Conservation (phyloP, 106 monocot species). For the Cymbidium sinense region DNA sequence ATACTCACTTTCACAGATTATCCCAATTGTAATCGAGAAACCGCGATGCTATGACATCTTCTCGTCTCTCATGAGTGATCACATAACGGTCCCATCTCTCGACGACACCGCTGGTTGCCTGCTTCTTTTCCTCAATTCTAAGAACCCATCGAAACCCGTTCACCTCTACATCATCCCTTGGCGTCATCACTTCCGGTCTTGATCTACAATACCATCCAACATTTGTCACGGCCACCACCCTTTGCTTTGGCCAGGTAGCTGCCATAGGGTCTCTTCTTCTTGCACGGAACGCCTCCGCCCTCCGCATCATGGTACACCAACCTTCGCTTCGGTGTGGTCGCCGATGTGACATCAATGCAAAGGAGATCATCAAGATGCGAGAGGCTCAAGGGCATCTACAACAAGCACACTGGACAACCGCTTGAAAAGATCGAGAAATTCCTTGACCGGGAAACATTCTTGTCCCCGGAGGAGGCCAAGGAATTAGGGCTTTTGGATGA, state of each 20-base stretch:
- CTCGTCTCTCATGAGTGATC: slow-evolving; percentile 90
- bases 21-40: slow-evolving; percentile 97
- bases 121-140: slow-evolving; percentile 92
- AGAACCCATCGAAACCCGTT: slow-evolving; percentile 86
- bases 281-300: slow-evolving; percentile 58
- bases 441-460: slow-evolving; percentile 54
- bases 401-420: slow-evolving; percentile 42
- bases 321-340: slow-evolving; percentile 41
- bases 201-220: slow-evolving; percentile 92
- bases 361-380: slow-evolving; percentile 81
- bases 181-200: slow-evolving; percentile 82
- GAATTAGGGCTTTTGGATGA: slow-evolving; percentile 66
- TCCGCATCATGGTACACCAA: slow-evolving; percentile 92
- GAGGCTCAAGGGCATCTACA: slow-evolving; percentile 52
- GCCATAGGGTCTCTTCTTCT: slow-evolving; percentile 75
- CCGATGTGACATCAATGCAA: slow-evolving; percentile 52
- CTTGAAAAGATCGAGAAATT: slow-evolving; percentile 48
- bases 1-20: slow-evolving; percentile 33
- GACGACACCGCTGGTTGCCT: slow-evolving; percentile 88
- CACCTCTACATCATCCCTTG: slow-evolving; percentile 83
- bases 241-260: slow-evolving; percentile 73
- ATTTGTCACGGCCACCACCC: slow-evolving; percentile 71
- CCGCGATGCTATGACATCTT: slow-evolving; percentile 98
- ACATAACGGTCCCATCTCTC: slow-evolving; percentile 76
- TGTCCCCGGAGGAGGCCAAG: slow-evolving; percentile 74